Conservation (phyloP, 345 rosid genomes). For the Microcos paniculata region DNA sequence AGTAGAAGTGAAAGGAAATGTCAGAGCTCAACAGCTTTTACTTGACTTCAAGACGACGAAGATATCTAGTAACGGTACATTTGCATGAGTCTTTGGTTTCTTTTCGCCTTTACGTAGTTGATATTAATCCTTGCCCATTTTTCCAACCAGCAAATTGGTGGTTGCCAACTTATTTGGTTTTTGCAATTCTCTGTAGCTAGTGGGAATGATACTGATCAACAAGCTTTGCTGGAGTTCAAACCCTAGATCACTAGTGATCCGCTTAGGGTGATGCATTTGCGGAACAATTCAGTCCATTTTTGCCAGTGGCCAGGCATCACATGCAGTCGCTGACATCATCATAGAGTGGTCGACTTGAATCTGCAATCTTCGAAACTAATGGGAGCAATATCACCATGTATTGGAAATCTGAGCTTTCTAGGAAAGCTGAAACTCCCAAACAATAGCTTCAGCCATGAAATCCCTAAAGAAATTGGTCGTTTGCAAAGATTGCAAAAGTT, state of each 20-base stretch:
- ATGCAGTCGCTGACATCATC: constrained; percentile 10
- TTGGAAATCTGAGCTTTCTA: constrained; percentile 15
- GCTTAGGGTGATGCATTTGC: background rate
- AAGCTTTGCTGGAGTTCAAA: background rate
- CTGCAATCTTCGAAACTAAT: background rate
- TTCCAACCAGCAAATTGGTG: background rate
- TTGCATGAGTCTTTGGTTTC: too few species aligned
- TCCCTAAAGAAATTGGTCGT: constrained; percentile 23
- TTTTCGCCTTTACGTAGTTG: too few species aligned
- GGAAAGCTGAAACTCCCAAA: background rate
- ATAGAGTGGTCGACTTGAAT: constrained; percentile 3
- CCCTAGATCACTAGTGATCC: constrained; percentile 1
- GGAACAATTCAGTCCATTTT: constrained; percentile 16
- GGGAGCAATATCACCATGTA: background rate
- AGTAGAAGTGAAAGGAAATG: too few species aligned
- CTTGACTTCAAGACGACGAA: too few species aligned
- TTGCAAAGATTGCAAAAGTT: background rate
- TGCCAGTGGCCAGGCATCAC: constrained; percentile 19
- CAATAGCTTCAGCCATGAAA: constrained; percentile 8
- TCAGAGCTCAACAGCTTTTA: too few species aligned
- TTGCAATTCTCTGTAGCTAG: background rate
- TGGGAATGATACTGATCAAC: constrained; percentile 10
- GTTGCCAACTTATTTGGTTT: background rate
- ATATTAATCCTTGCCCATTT: background rate
- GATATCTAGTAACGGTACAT: too few species aligned